These are phyloP conservation scores for Aspergillus pseudoglaucus DNA, from an alignment of 2,329 filamentous ascomycete species.

Conservation along the genomic window DNA sequence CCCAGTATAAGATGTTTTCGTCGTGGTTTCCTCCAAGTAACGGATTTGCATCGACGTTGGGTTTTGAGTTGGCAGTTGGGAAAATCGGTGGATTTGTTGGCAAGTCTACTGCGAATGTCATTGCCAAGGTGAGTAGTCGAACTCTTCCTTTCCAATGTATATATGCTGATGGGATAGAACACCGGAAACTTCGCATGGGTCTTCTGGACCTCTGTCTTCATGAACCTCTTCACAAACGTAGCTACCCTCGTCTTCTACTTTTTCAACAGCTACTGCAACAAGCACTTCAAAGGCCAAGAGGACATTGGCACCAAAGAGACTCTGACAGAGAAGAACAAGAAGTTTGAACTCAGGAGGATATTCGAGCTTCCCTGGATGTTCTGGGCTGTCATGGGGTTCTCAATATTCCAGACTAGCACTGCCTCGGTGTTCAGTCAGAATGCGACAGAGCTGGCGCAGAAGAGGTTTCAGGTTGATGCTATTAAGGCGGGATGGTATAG, in stretches of 20 bases:
- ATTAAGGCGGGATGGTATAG: constrained; percentile 57
- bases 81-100: constrained; percentile 58
- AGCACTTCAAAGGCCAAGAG: constrained; percentile 40
- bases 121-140: constrained; percentile 43
- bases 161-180: constrained; percentile 31
- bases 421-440: constrained; percentile 52
- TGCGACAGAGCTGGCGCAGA: constrained; percentile 55
- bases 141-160: no score
- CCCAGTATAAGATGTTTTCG: constrained; percentile 60
- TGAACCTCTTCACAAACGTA: constrained; percentile 58
- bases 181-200: constrained; percentile 57
- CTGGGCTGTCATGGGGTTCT: constrained; percentile 51
- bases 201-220: constrained; percentile 58
- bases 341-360: constrained; percentile 51
- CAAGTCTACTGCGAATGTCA: constrained; percentile 55
- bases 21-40: constrained; percentile 58
- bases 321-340: constrained; percentile 55
- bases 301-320: constrained; percentile 55
- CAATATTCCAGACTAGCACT: constrained; percentile 53
- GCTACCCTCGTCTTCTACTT: constrained; percentile 49
- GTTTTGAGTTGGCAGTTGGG: constrained; percentile 54
- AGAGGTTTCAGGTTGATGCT: constrained; percentile 50
- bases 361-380: constrained; percentile 55
- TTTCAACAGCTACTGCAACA: constrained; percentile 49
- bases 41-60: constrained; percentile 57